phyloP scores from a whole-genome alignment of 2,329 filamentous ascomycete genomes.

The Neurospora crassa region DNA sequence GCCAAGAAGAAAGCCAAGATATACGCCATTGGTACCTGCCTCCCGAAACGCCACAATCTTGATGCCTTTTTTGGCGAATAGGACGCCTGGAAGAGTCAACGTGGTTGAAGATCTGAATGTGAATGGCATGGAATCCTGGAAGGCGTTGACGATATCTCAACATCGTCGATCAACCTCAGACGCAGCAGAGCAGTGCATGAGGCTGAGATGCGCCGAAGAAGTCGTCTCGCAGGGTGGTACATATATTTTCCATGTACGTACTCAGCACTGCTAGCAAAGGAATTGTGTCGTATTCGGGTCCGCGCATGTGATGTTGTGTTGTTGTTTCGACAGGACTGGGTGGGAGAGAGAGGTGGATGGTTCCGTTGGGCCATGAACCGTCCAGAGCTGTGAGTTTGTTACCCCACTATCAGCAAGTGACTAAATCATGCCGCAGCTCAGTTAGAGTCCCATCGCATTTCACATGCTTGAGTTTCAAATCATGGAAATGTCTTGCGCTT shows the following conservation, averaged over 20 bases:
- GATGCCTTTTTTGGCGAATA: background rate
- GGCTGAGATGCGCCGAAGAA: too few species aligned
- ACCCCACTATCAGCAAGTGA: too few species aligned
- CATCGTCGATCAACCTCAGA: background rate
- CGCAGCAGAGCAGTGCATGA: background rate
- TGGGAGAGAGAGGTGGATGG: background rate
- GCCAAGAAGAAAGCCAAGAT: background rate
- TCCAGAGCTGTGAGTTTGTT: too few species aligned
- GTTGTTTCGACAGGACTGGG: background rate
- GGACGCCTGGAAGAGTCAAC: background rate
- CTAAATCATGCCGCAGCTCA: too few species aligned
- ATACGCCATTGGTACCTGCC: background rate
- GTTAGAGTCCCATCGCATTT: too few species aligned
- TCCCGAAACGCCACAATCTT: background rate
- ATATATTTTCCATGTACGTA: too few species aligned
- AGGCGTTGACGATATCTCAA: background rate
- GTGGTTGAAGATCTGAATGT: background rate
- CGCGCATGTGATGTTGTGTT: background rate
- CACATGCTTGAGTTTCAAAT: too few species aligned
- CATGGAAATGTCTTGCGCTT: background rate
- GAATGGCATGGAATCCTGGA: background rate
- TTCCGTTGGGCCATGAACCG: too few species aligned
- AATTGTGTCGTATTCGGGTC: background rate
- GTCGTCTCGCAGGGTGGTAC: too few species aligned
- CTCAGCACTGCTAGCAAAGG: too few species aligned